Evolutionary conservation across 1,139 yeast genomes (phyloP), one percentile per base, ranked within the genome.

Genomic region (Suhomyces ambrosiae): DNA sequence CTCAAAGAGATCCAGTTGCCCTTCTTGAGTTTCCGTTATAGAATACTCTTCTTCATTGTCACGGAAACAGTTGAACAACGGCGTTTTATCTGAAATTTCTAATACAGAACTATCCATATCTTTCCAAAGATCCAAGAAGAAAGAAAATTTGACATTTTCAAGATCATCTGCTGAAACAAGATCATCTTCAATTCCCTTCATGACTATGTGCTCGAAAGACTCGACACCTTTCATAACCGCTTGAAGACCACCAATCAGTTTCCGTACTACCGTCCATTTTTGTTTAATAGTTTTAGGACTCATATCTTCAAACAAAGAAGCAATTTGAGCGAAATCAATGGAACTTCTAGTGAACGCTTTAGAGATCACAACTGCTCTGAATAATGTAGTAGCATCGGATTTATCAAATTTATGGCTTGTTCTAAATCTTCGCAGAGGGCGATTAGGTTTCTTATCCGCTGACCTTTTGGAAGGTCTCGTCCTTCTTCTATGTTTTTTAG

Each of bases 251-350:
- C 90, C 92, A 50, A 76, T 64, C 49, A 61, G 66, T 43, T 74
- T 76, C 28, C 87, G 66, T 7, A 81, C 65, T 9, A 68, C 63
- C 0, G 81, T 76, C 95, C 95, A 86, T 42, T 73, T 76, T 31
- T 76, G 71, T 37, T 68, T 69, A 11, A 81, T 71, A 1, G 69
- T 62, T 2, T 65, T 61, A 3, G 61, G 58, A 16, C 54, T 62
- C 27, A 61, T 50, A 12, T 61, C 72, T 1, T 56, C 64, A 44
- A 82, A 69, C 4, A 74, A 58, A 0, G 53, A 50, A 0, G 81
- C 68, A n/a, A 86, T 76, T 30, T 67, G 55, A 0, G 66, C 68
- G 77, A 87, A 86, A 44, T 80, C 80, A 27, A 82, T 80, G 3
- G 63, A 58, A 3, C 70, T 68, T 41, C 74, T 65, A 32, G 66